A percentile compares a stretch with the other conserved stretches of the same genome.
Evolutionary conservation across 306 rosid species (phyloP).

Genomic region (Prunus padus): DNA sequence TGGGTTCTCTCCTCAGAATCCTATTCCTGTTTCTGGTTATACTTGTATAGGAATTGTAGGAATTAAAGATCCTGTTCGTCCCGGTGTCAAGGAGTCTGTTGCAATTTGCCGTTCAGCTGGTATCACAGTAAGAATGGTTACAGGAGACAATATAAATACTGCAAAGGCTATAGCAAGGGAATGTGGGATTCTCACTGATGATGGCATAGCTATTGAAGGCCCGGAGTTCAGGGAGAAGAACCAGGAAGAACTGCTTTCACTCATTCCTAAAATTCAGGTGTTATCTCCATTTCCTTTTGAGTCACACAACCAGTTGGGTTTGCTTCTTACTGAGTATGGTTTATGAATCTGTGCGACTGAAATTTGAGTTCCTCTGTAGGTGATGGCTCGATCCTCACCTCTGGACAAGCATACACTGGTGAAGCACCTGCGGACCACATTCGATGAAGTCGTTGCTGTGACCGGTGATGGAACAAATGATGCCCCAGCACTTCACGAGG

Average conservation of each 20-base stretch:
- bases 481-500: conserved; percentile 99
- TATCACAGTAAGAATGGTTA: conserved; percentile 90
- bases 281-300: conserved; percentile 21
- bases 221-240: conserved; percentile 86
- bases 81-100: conserved; percentile 94
- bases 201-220: conserved; percentile 98
- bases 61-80: conserved; percentile 97
- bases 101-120: conserved; percentile 93
- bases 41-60: conserved; percentile 91
- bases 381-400: conserved; percentile 98
- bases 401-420: conserved; percentile 90
- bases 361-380: conserved; percentile 42
- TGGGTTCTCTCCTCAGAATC: conserved; percentile 54
- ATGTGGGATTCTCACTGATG: conserved; percentile 95
- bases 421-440: conserved; percentile 81
- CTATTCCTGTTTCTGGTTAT: conserved; percentile 79
- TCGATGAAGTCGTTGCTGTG: conserved; percentile 93
- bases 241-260: conserved; percentile 57
- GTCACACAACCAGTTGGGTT: conserved; percentile 7
- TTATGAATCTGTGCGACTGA: conserved; percentile 22
- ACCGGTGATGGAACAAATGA: conserved; percentile 99
- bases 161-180: conserved; percentile 98
- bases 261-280: conserved; percentile 96
- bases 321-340: conserved; percentile 7
- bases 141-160: conserved; percentile 90